Base-by-base conservation (phyloP, 768 basidiomycete species). In the Asterophora parasitica region DNA sequence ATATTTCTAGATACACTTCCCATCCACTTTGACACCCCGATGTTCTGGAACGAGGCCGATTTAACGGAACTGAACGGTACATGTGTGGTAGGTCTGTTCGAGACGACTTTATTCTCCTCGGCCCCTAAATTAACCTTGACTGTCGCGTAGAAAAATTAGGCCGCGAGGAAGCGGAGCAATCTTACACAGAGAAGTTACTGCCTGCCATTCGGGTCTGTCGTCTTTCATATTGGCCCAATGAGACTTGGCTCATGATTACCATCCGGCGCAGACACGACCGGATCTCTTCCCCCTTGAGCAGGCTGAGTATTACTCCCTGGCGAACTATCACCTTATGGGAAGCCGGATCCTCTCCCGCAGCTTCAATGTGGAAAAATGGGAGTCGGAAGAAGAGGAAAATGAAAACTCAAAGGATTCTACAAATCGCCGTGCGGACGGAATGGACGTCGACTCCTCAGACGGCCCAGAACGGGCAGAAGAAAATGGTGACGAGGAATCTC, bases 291-390 rank as follows among this genome's bases (percentile, higher is more conserved):
- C 73, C 8, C 66, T 71, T 3, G 67, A 70, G 10, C 65, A 73
- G 17, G 60, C 75, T 37, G 51, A 58, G 15, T 67, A 75, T 59
- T 96, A 88, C 65, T 79, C 84, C 0, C 63, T 93, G 11, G 76
- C 82, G 35, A 71, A 76, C 15, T 97, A 87, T 59, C 96, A 98
- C 63, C 65, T 88, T 27, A 90, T 89, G 73, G 96, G 96, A 7
- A 93, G 89, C 52, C 77, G 89, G 19, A 91, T 99, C 49, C 76
- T 97, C 4, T 96, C 93, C 4, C 78, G 96, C 34, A 93, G 92
- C 58, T 99, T 99, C 66, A 81, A 80, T 26, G 82, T 99, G 26
- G 83, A 85, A 49, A 74, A 70, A 45, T 79, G 78, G 75, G 67
- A 67, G 2, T 70, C 74, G 11, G 70, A 63, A 48, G 70, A 67